Evolutionary conservation across 2,329 filamentous ascomycete genomes (phyloP).

Genomic region (Epichloe gansuensis): DNA sequence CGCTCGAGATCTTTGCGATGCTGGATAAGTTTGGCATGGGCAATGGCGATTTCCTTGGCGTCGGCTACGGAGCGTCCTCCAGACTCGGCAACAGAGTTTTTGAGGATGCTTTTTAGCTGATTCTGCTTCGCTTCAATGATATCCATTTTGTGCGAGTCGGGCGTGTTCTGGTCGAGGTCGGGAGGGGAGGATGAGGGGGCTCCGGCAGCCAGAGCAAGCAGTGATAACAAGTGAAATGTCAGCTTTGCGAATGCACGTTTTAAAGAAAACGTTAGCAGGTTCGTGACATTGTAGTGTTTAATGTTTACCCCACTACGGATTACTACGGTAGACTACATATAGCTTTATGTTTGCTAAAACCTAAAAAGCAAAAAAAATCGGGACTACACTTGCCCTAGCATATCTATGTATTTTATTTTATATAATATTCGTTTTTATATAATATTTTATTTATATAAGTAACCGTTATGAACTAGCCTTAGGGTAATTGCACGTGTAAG

Average conservation of each 20-base stretch:
- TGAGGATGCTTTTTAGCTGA: conserved; percentile 46
- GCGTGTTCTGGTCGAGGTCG: no score
- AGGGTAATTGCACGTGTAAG: no score
- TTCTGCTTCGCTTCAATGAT: conserved; percentile 17
- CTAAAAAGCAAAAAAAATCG: no score
- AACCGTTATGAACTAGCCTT: no score
- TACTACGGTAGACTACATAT: background rate
- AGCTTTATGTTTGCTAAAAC: no score
- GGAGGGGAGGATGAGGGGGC: background rate
- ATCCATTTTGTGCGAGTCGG: conserved; percentile 1
- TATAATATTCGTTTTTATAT: no score
- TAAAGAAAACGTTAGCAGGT: no score
- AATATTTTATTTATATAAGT: no score
- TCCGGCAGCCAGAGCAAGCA: background rate
- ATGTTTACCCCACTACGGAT: background rate
- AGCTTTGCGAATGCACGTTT: background rate
- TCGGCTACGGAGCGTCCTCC: conserved; percentile 18
- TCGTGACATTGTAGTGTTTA: background rate
- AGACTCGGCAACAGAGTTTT: conserved; percentile 29
- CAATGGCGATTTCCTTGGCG: conserved; percentile 53
- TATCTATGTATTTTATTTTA: no score
- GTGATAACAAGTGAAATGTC: background rate
- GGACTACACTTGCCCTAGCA: no score
- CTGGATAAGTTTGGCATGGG: conserved; percentile 74
- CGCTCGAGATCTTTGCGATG: conserved; percentile 67